Evolutionary conservation across 352 stramenopile genomes (phyloP).

Genomic region (Blastocystis sp.): DNA sequence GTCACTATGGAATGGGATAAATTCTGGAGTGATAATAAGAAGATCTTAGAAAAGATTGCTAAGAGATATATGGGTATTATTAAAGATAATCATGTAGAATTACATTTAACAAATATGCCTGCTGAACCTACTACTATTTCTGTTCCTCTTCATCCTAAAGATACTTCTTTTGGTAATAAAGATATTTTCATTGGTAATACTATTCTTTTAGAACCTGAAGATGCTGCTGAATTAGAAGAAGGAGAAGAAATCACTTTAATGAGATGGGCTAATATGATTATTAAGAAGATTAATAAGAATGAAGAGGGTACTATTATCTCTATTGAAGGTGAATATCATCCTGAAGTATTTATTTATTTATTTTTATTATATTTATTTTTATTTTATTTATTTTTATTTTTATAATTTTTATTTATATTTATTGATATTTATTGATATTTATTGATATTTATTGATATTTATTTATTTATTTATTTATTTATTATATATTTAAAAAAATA

Average conservation of each 20-base stretch:
- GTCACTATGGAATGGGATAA: conserved; percentile 98
- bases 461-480: too few species aligned
- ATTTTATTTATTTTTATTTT: too few species aligned
- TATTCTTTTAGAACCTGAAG: conserved; percentile 77
- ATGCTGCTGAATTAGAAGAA: conserved; percentile 71
- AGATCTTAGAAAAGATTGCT: conserved; percentile 76
- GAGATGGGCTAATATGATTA: conserved; percentile 74
- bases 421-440: too few species aligned
- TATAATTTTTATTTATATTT: too few species aligned
- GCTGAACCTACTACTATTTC: conserved; percentile 32
- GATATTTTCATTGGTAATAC: conserved; percentile 31
- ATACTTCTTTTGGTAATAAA: conserved; percentile 32
- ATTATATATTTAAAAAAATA: too few species aligned
- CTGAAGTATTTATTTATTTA: too few species aligned
- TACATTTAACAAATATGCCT: conserved; percentile 59
- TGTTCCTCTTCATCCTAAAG: conserved; percentile 37
- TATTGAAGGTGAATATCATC: conserved; percentile 51
- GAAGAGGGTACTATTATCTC: conserved; percentile 44
- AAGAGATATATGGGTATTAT: conserved; percentile 87
- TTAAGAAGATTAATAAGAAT: conserved; percentile 47
- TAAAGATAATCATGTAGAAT: conserved; percentile 56
- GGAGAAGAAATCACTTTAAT: conserved; percentile 89
- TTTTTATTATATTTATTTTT: too few species aligned
- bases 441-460: too few species aligned
- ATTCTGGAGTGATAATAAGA: conserved; percentile 98